Evolutionary conservation across 805 yeast species (phyloP), one percentile per base, ranked within the genome.

Genomic region (Wickerhamomyces bisporus): DNA sequence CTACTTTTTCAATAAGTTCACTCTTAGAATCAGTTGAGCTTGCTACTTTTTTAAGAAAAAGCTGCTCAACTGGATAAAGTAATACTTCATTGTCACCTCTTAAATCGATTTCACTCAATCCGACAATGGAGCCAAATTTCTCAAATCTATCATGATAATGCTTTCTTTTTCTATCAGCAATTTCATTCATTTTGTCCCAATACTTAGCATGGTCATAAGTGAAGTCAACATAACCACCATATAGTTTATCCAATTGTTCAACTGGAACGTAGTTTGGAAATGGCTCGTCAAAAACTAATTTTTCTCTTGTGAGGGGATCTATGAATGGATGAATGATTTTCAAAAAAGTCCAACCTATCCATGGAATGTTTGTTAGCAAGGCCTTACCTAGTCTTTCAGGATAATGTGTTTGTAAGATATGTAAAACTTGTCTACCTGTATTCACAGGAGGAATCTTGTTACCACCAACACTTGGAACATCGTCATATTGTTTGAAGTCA

Each of bases 311-410:
- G 54, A 86, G 65, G 9, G 98, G 97, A 57, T 93, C 98, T 47
- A 93, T 93, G 60, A 93, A 93, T 5, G 99, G 98, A 52, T 86
- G 86, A 47, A 91, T 89, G 45, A 93, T 66, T 65, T 85, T 89
- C 49, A 93, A 66, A 53, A 93, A 93, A 9, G 96, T 81, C 86
- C 95, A 85, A 6, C 89, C 98, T 39, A 89, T 64, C 76, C 93
- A 85, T 12, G 98, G 98, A 48, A 93, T 88, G 61, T 93, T 91
- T 34, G 95, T 86, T 30, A 93, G 70, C 34, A 89, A 70, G 0
- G 97, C 97, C 57, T 81, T 83, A 28, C 99, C 99, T 42, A 93
- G 70, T 53, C 99, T 76, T 60, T 93, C 99, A 4, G 98, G 98
- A 60, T 93, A 93, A 62, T 93, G 99, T 11, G 95, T 88, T 64